Percentiles rank a stretch among this genome's conserved stretches.
phyloP scores from a whole-genome alignment of 2,329 filamentous ascomycete genomes.

The Fusarium sp. region DNA sequence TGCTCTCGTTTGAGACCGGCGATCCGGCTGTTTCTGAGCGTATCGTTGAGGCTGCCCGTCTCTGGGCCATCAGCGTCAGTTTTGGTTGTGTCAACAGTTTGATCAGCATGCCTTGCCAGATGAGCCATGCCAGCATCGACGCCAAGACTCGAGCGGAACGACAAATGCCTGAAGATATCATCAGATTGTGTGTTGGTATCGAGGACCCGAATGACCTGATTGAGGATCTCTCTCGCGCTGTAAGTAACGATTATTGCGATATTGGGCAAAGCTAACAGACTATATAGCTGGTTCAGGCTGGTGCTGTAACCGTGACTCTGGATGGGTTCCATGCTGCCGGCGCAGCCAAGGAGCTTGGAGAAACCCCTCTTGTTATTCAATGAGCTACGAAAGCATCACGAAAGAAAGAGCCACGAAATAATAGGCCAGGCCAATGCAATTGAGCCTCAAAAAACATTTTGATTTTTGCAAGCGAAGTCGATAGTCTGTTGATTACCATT shows the following conservation, averaged over 20 bases:
- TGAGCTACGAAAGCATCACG: background rate
- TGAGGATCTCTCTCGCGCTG: slow-evolving; percentile 89
- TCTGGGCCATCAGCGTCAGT: slow-evolving; percentile 96
- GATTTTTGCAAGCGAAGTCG: slow-evolving; percentile 33
- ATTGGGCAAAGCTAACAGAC: slow-evolving; percentile 35
- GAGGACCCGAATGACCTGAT: slow-evolving; percentile 92
- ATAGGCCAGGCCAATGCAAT: background rate
- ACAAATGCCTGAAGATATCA: slow-evolving; percentile 96
- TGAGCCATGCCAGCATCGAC: slow-evolving; percentile 99
- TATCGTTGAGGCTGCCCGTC: slow-evolving; percentile 89
- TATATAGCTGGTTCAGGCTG: slow-evolving; percentile 85
- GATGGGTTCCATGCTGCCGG: slow-evolving; percentile 78
- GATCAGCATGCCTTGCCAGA: slow-evolving; percentile 99
- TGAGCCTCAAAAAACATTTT: slow-evolving; percentile 1
- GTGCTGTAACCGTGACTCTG: slow-evolving; percentile 85
- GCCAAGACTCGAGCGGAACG: slow-evolving; percentile 89
- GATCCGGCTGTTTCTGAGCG: slow-evolving; percentile 84
- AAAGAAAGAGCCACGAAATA: background rate
- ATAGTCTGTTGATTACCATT: slow-evolving; percentile 13
- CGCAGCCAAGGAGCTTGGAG: slow-evolving; percentile 46
- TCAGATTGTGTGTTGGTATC: slow-evolving; percentile 94
- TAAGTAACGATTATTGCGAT: slow-evolving; percentile 60
- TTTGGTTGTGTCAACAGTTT: slow-evolving; percentile 98
- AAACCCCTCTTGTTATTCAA: slow-evolving; percentile 43
- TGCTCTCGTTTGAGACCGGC: slow-evolving; percentile 95